These are phyloP conservation scores for Holtermannia corniformis DNA, from an alignment of 768 basidiomycete genomes.

Conservation along the genomic window DNA sequence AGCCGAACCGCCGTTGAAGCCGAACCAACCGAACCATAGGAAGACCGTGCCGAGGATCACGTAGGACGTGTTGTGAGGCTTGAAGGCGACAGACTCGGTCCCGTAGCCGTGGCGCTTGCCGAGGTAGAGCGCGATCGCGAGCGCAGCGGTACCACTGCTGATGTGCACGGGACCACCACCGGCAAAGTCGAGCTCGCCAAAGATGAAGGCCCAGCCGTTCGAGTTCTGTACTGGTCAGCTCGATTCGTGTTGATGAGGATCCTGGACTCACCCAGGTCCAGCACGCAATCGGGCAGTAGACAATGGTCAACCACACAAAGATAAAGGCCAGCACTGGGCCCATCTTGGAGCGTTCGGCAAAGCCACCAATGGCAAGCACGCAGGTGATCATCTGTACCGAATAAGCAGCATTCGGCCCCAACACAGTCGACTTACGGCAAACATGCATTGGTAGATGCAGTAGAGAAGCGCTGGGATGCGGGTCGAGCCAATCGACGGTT, in stretches of 20 bases:
- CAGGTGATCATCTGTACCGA: constrained; percentile 28
- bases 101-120: constrained; percentile 60
- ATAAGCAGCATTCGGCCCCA: not conserved
- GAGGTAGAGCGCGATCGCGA: constrained; percentile 79
- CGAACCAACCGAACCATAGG: constrained; percentile 74
- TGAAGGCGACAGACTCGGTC: constrained; percentile 49
- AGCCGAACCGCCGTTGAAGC: constrained; percentile 86
- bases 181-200: constrained; percentile 77
- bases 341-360: constrained; percentile 78
- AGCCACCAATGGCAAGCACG: constrained; percentile 45
- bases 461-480: constrained; percentile 74
- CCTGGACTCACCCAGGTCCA: constrained; percentile 50
- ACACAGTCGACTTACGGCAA: constrained; percentile 23
- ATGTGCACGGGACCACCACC: constrained; percentile 47
- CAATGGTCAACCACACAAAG: constrained; percentile 76
- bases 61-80: constrained; percentile 77
- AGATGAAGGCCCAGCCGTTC: constrained; percentile 69
- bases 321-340: constrained; percentile 65
- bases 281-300: constrained; percentile 77
- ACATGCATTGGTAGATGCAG: constrained; percentile 55
- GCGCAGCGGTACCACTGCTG: constrained; percentile 58
- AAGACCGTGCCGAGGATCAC: constrained; percentile 75
- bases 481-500: constrained; percentile 67
- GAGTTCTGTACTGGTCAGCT: constrained; percentile 51
- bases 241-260: not conserved